phyloP scores from a whole-genome alignment of 768 basidiomycete species.

The Clavulina sp. region DNA sequence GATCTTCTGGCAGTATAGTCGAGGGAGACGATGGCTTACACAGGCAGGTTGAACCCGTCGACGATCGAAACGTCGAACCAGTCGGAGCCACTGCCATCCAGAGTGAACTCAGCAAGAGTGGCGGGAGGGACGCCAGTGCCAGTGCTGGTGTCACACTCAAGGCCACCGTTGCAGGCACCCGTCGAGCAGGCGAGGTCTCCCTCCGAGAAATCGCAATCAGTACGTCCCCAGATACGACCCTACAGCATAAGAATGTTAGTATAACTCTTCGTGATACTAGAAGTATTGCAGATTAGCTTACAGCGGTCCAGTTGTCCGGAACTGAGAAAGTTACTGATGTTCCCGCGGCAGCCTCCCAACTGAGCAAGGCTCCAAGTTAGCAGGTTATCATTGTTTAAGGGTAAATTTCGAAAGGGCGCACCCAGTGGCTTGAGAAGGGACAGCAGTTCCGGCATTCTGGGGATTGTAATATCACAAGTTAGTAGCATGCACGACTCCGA shows the following conservation, averaged over 20 bases:
- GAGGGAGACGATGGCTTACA: not conserved
- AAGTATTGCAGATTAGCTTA: no score
- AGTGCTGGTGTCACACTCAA: conserved; percentile 21
- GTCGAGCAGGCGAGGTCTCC: no score
- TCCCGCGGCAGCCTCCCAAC: conserved; percentile 11
- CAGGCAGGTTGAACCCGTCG: conserved; percentile 4
- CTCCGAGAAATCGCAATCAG: conserved; percentile 10
- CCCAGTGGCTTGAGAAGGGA: conserved; percentile 10
- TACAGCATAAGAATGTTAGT: no score
- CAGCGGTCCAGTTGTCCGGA: conserved; percentile 14
- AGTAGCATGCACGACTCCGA: not conserved
- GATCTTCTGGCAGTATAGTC: no score
- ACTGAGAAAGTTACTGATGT: conserved; percentile 9
- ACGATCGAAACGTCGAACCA: conserved; percentile 11
- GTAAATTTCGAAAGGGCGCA: no score
- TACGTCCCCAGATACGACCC: no score
- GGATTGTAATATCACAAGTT: not conserved
- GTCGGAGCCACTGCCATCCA: conserved; percentile 3
- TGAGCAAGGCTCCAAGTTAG: no score
- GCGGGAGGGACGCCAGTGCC: conserved; percentile 21
- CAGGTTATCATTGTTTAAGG: no score
- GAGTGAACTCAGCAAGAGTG: conserved; percentile 10
- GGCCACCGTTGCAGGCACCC: conserved; percentile 18
- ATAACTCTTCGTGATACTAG: no score
- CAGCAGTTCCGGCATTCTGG: conserved; percentile 6